Conservation (phyloP, 768 basidiomycete genomes). For the Panellus pusillus region DNA sequence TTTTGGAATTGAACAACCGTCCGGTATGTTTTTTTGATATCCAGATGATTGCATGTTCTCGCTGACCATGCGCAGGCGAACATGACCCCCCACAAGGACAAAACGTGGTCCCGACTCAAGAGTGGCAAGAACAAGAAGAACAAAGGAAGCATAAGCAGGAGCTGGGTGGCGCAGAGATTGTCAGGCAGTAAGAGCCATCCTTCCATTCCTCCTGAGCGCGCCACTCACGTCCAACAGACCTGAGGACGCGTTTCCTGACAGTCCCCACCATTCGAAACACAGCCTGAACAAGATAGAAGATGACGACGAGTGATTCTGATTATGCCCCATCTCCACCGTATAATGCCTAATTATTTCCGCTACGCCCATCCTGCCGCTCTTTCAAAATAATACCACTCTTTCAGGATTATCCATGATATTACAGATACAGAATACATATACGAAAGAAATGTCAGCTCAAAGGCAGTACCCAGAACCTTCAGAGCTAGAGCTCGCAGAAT, state of each 20-base stretch:
- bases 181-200: background rate
- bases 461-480: conserved; percentile 20
- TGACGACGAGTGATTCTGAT: conserved; percentile 13
- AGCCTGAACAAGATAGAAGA: conserved; percentile 10
- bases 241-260: conserved; percentile 21
- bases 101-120: conserved; percentile 21
- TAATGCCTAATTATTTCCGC: conserved; percentile 12
- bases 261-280: conserved; percentile 20
- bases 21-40: conserved; percentile 5
- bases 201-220: too few species aligned
- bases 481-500: conserved; percentile 19
- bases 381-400: conserved; percentile 14
- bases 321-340: background rate
- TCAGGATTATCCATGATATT: background rate
- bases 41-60: background rate
- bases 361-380: conserved; percentile 12
- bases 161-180: conserved; percentile 18
- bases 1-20: conserved; percentile 19
- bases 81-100: conserved; percentile 10
- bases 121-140: conserved; percentile 23
- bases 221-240: background rate
- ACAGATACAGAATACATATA: conserved; percentile 2
- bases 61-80: background rate
- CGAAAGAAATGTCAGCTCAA: background rate
- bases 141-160: conserved; percentile 18